Evolutionary conservation across 306 rosid genomes (phyloP), one percentile per base, ranked within the genome.

Genomic region (Trichosanthes truncata): DNA sequence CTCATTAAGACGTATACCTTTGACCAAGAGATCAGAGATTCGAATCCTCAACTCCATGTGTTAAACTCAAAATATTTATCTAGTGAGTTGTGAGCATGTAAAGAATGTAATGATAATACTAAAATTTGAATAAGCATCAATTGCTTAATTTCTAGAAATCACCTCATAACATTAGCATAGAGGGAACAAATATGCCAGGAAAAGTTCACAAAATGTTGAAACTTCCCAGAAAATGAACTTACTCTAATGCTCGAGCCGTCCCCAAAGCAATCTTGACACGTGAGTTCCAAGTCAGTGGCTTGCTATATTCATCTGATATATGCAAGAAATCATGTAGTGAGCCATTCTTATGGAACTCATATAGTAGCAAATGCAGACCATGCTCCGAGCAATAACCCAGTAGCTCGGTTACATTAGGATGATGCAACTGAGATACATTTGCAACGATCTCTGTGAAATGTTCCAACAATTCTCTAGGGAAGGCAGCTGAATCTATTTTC

Each of bases 241-340:
- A 95, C 99, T 96, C 99, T 75, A 96, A 74, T 63, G 98, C 99
- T 18, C 98, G 97, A 76, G 97, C 99, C 65, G 93, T 91, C 40
- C 98, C 99, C 84, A 96, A 86, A 79, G 99, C 98, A 87, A 96
- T 87, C 89, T 96, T 96, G 83, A 96, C 98, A 61, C 99, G 93
- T 45, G 97, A 77, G 84, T 93, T 96, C 99, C 99, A 96, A 82
- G 92, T 91, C 89, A 96, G 83, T 10, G 99, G 98, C 89, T 90
- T 93, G 81, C 84, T 88, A 79, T 88, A 90, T 33, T 93, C 98
- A 77, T 96, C 99, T 62, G 91, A 81, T 55, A 96, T 87, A 85
- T 96, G 99, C 80, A 96, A 91, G 83, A 89, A 93, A 45, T 96
- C 99, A 63, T 91, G 91, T 76, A 96, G 85, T 10, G 99, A 91